These are phyloP conservation scores for Suillus ampliporus DNA, from an alignment of 768 basidiomycete genomes.

Conservation along the genomic window DNA sequence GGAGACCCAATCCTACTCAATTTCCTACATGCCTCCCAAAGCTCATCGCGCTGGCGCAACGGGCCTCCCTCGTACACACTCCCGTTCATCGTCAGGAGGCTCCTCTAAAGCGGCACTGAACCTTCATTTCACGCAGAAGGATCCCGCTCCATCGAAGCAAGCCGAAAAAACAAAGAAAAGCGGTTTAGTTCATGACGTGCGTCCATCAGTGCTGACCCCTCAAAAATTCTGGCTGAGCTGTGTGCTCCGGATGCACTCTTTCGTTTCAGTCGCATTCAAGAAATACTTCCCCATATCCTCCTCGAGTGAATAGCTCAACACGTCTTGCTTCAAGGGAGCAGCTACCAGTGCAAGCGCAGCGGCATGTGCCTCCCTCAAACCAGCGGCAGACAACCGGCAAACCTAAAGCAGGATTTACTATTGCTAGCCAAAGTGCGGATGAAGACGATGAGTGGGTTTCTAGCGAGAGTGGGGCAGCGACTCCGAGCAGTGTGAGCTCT, in stretches of 20 bases:
- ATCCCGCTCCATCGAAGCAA: constrained; percentile 47
- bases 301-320: constrained; percentile 33
- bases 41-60: constrained; percentile 51
- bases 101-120: constrained; percentile 62
- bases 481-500: constrained; percentile 59
- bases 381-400: constrained; percentile 40
- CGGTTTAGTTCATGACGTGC: constrained; percentile 50
- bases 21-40: constrained; percentile 54
- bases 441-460: constrained; percentile 80
- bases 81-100: constrained; percentile 61
- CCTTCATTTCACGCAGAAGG: constrained; percentile 74
- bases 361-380: constrained; percentile 30
- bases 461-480: constrained; percentile 76
- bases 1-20: constrained; percentile 35
- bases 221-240: constrained; percentile 20
- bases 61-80: constrained; percentile 61
- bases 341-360: constrained; percentile 37
- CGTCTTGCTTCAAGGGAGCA: constrained; percentile 36
- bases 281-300: constrained; percentile 29
- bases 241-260: constrained; percentile 9
- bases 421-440: constrained; percentile 54
- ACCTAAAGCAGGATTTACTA: constrained; percentile 61
- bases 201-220: constrained; percentile 24
- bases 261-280: constrained; percentile 25
- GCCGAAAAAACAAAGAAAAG: constrained; percentile 61